These are phyloP conservation scores for Trichodelitschia bisporula DNA, from an alignment of 495 filamentous ascomycete genomes.

Conservation along the genomic window DNA sequence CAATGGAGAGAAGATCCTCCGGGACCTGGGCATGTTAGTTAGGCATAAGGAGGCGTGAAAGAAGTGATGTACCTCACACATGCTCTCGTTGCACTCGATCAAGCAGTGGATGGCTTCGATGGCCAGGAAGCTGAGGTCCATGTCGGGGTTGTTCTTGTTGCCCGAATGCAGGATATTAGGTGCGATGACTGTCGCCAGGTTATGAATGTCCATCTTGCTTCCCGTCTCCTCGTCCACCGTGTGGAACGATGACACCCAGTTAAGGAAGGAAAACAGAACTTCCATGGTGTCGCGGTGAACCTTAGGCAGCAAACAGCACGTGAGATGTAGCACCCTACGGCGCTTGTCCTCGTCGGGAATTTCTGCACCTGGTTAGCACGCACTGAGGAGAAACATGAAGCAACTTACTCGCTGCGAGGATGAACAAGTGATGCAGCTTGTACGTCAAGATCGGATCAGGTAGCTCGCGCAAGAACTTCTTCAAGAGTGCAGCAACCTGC, in stretches of 20 bases:
- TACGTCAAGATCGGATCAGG: conserved; percentile 88
- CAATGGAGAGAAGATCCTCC: conserved; percentile 64
- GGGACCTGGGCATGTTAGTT: conserved; percentile 42
- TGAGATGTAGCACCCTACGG: conserved; percentile 64
- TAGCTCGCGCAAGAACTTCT: conserved; percentile 85
- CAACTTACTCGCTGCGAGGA: conserved; percentile 57
- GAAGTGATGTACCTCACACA: conserved; percentile 50
- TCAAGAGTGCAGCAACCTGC: conserved; percentile 81
- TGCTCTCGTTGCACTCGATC: conserved; percentile 79
- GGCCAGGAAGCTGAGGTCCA: conserved; percentile 69
- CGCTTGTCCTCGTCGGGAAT: conserved; percentile 65
- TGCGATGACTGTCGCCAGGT: conserved; percentile 92
- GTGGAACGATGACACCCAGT: conserved; percentile 92
- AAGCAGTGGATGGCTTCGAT: conserved; percentile 78
- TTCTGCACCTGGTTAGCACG: conserved; percentile 25
- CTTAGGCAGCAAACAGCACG: conserved; percentile 86
- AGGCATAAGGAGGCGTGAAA: conserved; percentile 1
- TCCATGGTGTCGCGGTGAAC: conserved; percentile 84
- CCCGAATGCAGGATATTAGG: conserved; percentile 80
- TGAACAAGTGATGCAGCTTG: conserved; percentile 79
- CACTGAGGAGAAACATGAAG: background rate
- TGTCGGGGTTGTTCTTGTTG: conserved; percentile 31
- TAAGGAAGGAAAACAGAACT: conserved; percentile 86
- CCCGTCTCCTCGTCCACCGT: conserved; percentile 82
- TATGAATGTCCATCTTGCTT: conserved; percentile 98